A percentile compares a stretch with the other conserved stretches of the same genome.
Evolutionary conservation across 192 early-diverging fungal species (phyloP).

Genomic region (Gamsiella multidivaricata): DNA sequence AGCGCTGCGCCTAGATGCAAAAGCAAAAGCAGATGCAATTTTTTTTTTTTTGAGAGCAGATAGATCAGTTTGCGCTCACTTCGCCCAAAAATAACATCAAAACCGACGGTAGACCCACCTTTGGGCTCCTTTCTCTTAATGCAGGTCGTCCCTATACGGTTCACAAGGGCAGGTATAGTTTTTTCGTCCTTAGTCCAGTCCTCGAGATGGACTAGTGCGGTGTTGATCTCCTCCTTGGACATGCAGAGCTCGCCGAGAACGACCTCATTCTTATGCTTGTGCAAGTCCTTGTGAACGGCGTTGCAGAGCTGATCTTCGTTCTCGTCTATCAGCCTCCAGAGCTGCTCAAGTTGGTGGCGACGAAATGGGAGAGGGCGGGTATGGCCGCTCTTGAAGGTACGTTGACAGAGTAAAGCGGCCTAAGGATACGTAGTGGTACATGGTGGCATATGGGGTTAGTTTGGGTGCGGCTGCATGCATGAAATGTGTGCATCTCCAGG

Average conservation of each 20-base stretch:
- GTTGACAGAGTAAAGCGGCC: constrained; percentile 20
- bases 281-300: constrained; percentile 68
- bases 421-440: no score
- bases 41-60: no score
- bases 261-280: constrained; percentile 65
- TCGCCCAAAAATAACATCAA: no score
- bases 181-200: constrained; percentile 62
- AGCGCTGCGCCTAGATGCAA: constrained; percentile 55
- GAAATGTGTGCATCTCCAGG: no score
- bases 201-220: constrained; percentile 65
- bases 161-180: constrained; percentile 51
- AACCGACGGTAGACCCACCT: constrained; percentile 69
- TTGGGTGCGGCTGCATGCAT: no score
- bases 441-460: no score
- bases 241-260: constrained; percentile 64
- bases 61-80: no score
- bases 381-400: constrained; percentile 43
- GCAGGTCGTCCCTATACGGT: constrained; percentile 58
- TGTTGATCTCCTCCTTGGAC: constrained; percentile 55
- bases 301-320: constrained; percentile 65
- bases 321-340: constrained; percentile 69
- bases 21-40: no score
- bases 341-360: constrained; percentile 67
- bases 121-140: constrained; percentile 76
- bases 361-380: constrained; percentile 57